Percentiles rank a stretch among this genome's conserved stretches.
Conservation (phyloP, 768 basidiomycete genomes). For the Rhizopogon salebrosus region DNA sequence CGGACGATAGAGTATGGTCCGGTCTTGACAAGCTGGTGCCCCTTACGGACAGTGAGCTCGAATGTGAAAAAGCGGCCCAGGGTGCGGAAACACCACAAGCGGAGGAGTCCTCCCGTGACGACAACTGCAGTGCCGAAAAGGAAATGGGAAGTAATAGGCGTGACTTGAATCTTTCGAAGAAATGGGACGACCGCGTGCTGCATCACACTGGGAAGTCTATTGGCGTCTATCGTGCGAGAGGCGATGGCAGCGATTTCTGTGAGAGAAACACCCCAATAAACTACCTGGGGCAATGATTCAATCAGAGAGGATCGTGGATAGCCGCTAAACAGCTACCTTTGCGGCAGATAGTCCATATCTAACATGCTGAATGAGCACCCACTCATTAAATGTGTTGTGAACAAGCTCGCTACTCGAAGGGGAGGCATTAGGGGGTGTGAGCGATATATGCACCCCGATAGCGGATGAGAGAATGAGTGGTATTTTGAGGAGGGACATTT, state of each 20-base stretch:
- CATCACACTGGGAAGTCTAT: neutral
- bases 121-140: constrained; percentile 14
- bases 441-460: constrained; percentile 34
- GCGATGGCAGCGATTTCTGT: neutral
- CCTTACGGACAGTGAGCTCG: constrained; percentile 16
- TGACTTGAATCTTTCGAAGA: neutral
- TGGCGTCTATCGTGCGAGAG: neutral
- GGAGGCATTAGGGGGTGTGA: constrained; percentile 44
- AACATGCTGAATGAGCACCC: neutral
- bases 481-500: constrained; percentile 32
- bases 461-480: constrained; percentile 39
- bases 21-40: constrained; percentile 21
- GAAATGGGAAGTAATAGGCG: constrained; percentile 9
- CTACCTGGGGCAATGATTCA: neutral
- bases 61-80: constrained; percentile 26
- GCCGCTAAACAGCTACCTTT: neutral
- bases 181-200: neutral
- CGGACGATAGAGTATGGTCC: constrained; percentile 27
- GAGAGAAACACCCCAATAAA: constrained; percentile 1
- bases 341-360: neutral
- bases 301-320: neutral
- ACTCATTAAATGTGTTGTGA: neutral
- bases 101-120: constrained; percentile 15
- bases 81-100: constrained; percentile 19
- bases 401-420: constrained; percentile 29